Evolutionary conservation across 129 eudicot genomes (phyloP).

Genomic region (Rutidosis leptorrhynchoides): DNA sequence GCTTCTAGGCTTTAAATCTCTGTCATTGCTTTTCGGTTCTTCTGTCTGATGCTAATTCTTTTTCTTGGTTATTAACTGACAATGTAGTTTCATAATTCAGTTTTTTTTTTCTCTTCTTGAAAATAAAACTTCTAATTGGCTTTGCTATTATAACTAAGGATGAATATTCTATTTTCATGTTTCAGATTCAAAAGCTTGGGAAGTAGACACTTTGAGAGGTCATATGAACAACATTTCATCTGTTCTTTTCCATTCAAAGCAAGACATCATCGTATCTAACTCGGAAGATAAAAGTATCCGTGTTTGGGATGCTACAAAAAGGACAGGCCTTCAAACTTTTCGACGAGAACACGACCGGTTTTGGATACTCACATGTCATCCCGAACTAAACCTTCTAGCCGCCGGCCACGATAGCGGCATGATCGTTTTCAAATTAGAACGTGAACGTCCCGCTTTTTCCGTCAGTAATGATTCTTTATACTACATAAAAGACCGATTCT

Average conservation of each 20-base stretch:
- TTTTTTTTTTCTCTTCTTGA: neutral
- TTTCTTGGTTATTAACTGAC: neutral
- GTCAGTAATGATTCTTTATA: slow-evolving; percentile 45
- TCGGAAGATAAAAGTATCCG: slow-evolving; percentile 69
- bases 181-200: slow-evolving; percentile 74
- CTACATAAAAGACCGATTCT: slow-evolving; percentile 55
- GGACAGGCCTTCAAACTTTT: slow-evolving; percentile 67
- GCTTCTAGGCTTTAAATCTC: neutral
- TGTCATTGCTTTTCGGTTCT: neutral
- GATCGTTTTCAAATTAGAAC: slow-evolving; percentile 64
- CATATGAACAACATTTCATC: slow-evolving; percentile 70
- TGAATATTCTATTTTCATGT: neutral
- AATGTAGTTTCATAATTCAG: neutral
- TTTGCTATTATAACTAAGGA: slow-evolving; percentile 1
- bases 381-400: slow-evolving; percentile 65
- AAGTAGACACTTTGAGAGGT: slow-evolving; percentile 72
- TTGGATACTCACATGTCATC: slow-evolving; percentile 64
- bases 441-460: slow-evolving; percentile 67
- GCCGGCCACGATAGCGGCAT: slow-evolving; percentile 74
- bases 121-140: neutral
- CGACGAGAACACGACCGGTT: slow-evolving; percentile 66
- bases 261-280: slow-evolving; percentile 61
- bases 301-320: slow-evolving; percentile 71
- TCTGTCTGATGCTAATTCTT: neutral
- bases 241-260: slow-evolving; percentile 54